phyloP scores from a whole-genome alignment of 805 yeast species.

The Peterozyma xylosa region DNA sequence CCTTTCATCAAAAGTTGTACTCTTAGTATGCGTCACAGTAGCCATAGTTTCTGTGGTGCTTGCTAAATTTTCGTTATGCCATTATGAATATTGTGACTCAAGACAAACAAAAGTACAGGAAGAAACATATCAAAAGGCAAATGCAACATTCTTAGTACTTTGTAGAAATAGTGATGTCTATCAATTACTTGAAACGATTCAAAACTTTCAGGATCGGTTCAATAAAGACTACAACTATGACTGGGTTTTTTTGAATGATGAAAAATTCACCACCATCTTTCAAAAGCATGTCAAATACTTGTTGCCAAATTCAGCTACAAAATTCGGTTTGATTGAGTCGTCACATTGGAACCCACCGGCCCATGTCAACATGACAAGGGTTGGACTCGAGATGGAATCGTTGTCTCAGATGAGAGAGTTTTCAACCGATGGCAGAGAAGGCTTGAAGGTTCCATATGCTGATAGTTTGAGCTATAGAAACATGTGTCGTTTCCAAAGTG shows the following conservation, averaged over 20 bases:
- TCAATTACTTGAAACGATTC: constrained; percentile 49
- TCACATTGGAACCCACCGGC: constrained; percentile 69
- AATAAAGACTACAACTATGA: constrained; percentile 59
- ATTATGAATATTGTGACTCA: too few species aligned
- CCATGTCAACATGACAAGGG: constrained; percentile 43
- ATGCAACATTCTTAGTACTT: constrained; percentile 63
- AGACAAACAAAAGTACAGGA: too few species aligned
- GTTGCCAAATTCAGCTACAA: constrained; percentile 48
- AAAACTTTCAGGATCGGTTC: constrained; percentile 59
- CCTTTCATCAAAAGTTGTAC: too few species aligned
- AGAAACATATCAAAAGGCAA: constrained; percentile 24
- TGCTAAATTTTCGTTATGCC: too few species aligned
- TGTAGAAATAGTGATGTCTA: constrained; percentile 64
- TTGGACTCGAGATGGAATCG: constrained; percentile 31
- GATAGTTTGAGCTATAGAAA: constrained; percentile 33
- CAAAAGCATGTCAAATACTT: constrained; percentile 34
- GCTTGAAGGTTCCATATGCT: constrained; percentile 21
- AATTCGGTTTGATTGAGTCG: constrained; percentile 53
- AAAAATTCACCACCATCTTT: constrained; percentile 52
- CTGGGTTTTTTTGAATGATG: constrained; percentile 75
- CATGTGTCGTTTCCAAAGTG: constrained; percentile 40
- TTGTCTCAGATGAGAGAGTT: constrained; percentile 24
- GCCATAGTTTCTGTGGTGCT: too few species aligned
- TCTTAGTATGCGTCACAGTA: too few species aligned
- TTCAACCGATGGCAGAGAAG: neutral